Percentiles rank a stretch among this genome's conserved stretches.
Evolutionary conservation across 495 filamentous ascomycete species (phyloP).

Genomic region (Tuber borchii): DNA sequence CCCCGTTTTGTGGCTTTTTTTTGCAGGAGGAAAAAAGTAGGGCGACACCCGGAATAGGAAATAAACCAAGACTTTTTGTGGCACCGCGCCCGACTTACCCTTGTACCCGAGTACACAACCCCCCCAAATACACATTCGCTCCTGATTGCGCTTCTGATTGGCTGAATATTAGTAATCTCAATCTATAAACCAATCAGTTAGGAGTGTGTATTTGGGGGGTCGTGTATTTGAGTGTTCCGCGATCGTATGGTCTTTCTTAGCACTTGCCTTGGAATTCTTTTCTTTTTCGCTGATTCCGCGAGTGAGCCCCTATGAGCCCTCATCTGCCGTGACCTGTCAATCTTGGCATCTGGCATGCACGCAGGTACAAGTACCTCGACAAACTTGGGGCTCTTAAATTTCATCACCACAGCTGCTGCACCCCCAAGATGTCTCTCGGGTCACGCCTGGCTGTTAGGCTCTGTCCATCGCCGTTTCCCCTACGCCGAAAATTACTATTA

Average conservation of each 20-base stretch:
- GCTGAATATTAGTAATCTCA: too few relatives aligned
- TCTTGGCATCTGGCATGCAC: not conserved
- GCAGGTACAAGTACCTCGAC: not conserved
- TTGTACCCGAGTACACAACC: too few relatives aligned
- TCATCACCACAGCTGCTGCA: not conserved
- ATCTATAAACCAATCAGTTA: too few relatives aligned
- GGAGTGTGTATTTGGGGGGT: too few relatives aligned
- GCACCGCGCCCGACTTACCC: too few relatives aligned
- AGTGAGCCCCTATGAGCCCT: not conserved
- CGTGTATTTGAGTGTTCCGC: too few relatives aligned
- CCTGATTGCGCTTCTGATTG: too few relatives aligned
- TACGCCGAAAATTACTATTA: not conserved
- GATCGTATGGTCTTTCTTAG: not conserved
- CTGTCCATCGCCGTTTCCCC: not conserved
- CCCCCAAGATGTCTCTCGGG: not conserved
- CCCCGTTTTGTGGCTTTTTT: too few relatives aligned
- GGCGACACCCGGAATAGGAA: too few relatives aligned
- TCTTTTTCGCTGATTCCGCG: not conserved
- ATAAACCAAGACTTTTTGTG: too few relatives aligned
- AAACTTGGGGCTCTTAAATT: not conserved
- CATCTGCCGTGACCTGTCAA: not conserved
- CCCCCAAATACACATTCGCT: too few relatives aligned
- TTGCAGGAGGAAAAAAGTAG: too few relatives aligned
- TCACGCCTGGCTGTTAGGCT: not conserved
- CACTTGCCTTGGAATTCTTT: not conserved